phyloP scores from a whole-genome alignment of 2,329 filamentous ascomycete genomes.

The Lachnellula hyalina region DNA sequence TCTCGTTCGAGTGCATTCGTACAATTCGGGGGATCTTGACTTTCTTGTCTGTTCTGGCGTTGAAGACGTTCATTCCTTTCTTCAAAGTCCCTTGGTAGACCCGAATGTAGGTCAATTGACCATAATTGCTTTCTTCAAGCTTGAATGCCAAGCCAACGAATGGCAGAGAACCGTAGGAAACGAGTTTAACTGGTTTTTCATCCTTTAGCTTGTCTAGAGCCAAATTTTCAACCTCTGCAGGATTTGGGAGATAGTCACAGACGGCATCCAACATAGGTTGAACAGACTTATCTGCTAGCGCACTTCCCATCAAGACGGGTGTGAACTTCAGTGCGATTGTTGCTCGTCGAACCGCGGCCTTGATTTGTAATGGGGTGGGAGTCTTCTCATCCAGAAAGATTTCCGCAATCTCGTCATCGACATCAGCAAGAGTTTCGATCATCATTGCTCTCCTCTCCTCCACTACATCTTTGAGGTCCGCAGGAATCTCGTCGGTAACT shows the following conservation, averaged over 20 bases:
- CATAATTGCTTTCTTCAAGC: constrained; percentile 97
- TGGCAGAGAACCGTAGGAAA: constrained; percentile 88
- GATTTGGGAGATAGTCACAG: constrained; percentile 92
- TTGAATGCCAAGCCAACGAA: constrained; percentile 98
- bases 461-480: constrained; percentile 68
- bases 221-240: constrained; percentile 79
- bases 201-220: constrained; percentile 77
- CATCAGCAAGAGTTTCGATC: constrained; percentile 93
- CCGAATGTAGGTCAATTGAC: constrained; percentile 95
- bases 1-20: constrained; percentile 98
- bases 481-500: constrained; percentile 74
- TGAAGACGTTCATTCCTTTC: constrained; percentile 89
- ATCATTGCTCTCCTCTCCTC: constrained; percentile 78
- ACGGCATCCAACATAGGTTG: constrained; percentile 97
- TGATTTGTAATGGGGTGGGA: constrained; percentile 78
- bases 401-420: constrained; percentile 96
- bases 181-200: constrained; percentile 77
- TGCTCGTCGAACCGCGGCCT: constrained; percentile 82
- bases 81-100: constrained; percentile 91
- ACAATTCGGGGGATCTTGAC: constrained; percentile 96
- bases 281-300: constrained; percentile 87
- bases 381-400: constrained; percentile 83
- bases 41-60: constrained; percentile 91
- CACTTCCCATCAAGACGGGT: constrained; percentile 94
- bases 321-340: constrained; percentile 89